Conservation (phyloP, 2,329 filamentous ascomycete genomes). For the Dactylellina haptotyla region DNA sequence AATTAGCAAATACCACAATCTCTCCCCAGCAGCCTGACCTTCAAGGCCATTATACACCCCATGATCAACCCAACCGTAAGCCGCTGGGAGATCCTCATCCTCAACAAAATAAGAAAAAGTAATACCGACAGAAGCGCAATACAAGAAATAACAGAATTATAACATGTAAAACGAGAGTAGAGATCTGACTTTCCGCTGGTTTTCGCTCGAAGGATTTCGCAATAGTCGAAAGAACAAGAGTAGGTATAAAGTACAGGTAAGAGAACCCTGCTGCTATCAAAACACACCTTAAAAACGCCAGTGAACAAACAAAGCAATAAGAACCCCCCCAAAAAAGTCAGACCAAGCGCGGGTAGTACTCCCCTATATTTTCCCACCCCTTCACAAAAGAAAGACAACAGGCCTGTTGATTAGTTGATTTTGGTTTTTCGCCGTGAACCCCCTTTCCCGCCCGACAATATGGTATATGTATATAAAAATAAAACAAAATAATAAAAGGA, state of each 20-base stretch:
- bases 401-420: constrained; percentile 52
- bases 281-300: constrained; percentile 36
- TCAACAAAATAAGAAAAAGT: constrained; percentile 20
- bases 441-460: constrained; percentile 18
- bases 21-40: constrained; percentile 12
- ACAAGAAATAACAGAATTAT: constrained; percentile 1
- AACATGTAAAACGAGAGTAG: constrained; percentile 21
- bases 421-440: constrained; percentile 40
- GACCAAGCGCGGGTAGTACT: background rate
- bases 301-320: constrained; percentile 14
- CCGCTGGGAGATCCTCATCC: constrained; percentile 7
- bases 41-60: constrained; percentile 27
- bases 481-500: constrained; percentile 11
- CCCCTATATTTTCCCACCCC: constrained; percentile 3
- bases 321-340: constrained; percentile 11
- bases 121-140: background rate
- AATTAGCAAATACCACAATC: constrained; percentile 26
- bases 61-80: constrained; percentile 21
- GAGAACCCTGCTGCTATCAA: constrained; percentile 1
- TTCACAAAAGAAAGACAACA: constrained; percentile 53
- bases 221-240: background rate
- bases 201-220: background rate
- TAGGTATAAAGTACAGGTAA: constrained; percentile 29
- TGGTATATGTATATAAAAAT: constrained; percentile 18
- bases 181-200: constrained; percentile 23